Conservation (phyloP, 78 protist genomes). For the Polysphondylium violaceum region DNA sequence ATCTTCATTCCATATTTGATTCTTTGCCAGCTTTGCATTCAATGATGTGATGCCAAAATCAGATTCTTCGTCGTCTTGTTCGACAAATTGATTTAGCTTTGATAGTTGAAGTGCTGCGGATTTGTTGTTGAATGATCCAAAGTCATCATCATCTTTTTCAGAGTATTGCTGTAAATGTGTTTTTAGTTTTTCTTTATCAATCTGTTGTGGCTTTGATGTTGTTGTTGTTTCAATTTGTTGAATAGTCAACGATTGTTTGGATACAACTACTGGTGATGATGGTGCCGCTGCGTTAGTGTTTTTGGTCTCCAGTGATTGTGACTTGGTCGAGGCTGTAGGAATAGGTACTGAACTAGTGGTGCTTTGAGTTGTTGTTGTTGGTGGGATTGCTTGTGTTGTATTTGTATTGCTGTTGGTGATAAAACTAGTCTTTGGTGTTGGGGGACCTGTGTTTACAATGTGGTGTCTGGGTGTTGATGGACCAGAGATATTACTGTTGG, state of each 20-base stretch:
- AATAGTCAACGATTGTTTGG: too few species aligned
- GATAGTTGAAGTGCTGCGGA: background rate
- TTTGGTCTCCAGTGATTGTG: too few species aligned
- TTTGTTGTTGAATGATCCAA: slow-evolving; percentile 15
- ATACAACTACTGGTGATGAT: too few species aligned
- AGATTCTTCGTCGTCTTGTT: background rate
- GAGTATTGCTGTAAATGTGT: slow-evolving; percentile 19
- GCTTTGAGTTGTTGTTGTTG: slow-evolving; percentile 3
- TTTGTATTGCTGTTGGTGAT: background rate
- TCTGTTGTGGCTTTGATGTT: too few species aligned
- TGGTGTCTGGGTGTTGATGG: too few species aligned
- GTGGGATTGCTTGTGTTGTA: background rate
- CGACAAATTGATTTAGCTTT: slow-evolving; percentile 6
- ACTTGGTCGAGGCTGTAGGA: too few species aligned
- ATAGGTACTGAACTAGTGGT: too few species aligned
- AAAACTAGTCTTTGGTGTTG: too few species aligned
- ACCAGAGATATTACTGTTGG: too few species aligned
- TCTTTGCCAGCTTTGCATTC: background rate
- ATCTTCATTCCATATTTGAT: background rate
- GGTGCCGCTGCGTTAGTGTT: too few species aligned
- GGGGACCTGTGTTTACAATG: too few species aligned
- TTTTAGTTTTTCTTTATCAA: slow-evolving; percentile 24
- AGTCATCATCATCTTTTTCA: slow-evolving; percentile 38
- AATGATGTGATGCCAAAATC: background rate
- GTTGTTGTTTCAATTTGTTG: too few species aligned